Evolutionary conservation across 139 green algal genomes (phyloP), one percentile per base, ranked within the genome.

Genomic region (Chlamydomonas applanata): DNA sequence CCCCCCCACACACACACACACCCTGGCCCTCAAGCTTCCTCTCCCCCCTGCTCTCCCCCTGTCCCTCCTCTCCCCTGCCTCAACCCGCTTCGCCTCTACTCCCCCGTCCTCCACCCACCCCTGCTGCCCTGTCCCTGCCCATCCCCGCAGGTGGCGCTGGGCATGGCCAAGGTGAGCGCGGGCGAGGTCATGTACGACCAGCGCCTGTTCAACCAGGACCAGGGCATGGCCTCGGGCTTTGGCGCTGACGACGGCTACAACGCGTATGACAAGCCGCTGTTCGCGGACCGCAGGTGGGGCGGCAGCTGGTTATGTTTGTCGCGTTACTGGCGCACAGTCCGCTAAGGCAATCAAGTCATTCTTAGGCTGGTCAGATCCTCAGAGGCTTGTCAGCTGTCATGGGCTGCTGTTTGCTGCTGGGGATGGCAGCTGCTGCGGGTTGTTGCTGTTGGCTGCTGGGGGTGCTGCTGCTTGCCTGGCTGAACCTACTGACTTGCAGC

Each of bases 201-300:
- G 81, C 90, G 95, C 2, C 86, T 99, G 66, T 99, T 99, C 90
- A 99, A 99, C 88, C 95, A 97, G 87, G 95, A 98, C 62, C 79
- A 82, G 35, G 94, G 94, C 57, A 89, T 97, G 82, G 86, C 76
- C 32, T 82, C 78, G 16, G 94, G 94, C 20, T 92, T 98, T 74
- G 91, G 79, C 0, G 76, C 80, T 0, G 94, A 99, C 44, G 95
- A 99, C 81, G 62, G 62, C 30, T 99, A 99, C 87, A 94, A 93
- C 81, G 63, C 97, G 53, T 99, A 99, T 77, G 96, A 99, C 86
- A 97, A 97, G 88, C 81, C 91, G 7, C 84, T 99, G 67, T 99
- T 97, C 71, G 84, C 89, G 1, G 91, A 96, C 76, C 86, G 90
- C 4, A 71, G 34, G 22, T 40, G 30, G 16, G 73, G 7, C n/a